These are phyloP conservation scores for Naganishia onofrii DNA, from an alignment of 768 basidiomycete genomes.

Conservation along the genomic window DNA sequence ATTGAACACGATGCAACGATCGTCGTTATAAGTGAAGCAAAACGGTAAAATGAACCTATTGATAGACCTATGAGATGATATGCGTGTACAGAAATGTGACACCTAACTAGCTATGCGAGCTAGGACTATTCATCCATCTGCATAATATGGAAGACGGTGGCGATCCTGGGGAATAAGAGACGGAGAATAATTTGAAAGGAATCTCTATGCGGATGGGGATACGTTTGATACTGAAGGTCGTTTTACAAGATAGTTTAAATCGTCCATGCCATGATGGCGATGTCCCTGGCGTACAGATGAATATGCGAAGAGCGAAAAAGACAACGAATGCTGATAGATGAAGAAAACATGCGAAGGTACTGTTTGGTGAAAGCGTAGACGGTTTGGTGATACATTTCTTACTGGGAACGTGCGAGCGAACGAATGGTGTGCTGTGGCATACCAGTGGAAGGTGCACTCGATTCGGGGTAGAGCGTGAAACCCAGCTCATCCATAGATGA, in stretches of 20 bases:
- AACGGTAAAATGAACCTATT: background rate
- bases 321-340: background rate
- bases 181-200: background rate
- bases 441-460: background rate
- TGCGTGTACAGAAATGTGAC: background rate
- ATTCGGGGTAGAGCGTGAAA: background rate
- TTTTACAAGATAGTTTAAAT: background rate
- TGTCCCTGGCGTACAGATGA: background rate
- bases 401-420: slow-evolving; percentile 17
- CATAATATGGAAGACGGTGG: no score
- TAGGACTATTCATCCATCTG: background rate
- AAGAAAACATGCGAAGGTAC: background rate
- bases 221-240: background rate
- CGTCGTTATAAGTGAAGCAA: no score
- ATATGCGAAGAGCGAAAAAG: slow-evolving; percentile 3
- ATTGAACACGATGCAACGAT: no score
- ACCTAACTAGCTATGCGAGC: background rate
- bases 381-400: background rate
- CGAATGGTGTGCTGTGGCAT: background rate
- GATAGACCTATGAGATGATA: slow-evolving; percentile 3
- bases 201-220: slow-evolving; percentile 17
- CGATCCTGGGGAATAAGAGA: background rate
- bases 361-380: background rate
- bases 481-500: slow-evolving; percentile 1
- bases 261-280: background rate